Base-by-base conservation (phyloP, 345 rosid species). In the Diplotaxis tenuifolia region DNA sequence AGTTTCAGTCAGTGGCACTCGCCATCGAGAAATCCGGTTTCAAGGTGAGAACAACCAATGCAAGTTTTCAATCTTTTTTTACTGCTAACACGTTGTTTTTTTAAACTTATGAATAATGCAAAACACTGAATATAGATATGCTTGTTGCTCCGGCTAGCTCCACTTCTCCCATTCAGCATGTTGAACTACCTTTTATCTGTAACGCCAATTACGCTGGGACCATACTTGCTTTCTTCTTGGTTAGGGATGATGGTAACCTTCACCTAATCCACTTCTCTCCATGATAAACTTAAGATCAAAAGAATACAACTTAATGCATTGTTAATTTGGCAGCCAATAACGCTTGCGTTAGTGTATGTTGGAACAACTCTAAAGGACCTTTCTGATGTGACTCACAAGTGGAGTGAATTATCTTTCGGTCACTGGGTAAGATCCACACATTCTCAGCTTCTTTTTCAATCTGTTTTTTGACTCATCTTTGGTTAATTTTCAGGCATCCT, bases 331-430 rank as follows among this genome's bases (percentile, higher is more conserved):
- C 91, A 95, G 99, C 99, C 99, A 34, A 88, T 95, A 80, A 95
- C 99, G 11, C 84, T 95, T 68, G 96, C 85, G 6, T 78, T 95
- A 66, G 99, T 95, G 27, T 95, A 95, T 62, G 82, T 80, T 62
- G 99, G 99, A 80, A 95, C 99, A 55, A 95, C 99, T 54, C 88
- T 95, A 27, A 95, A 95, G 82, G 98, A 95, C 86, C 86, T 95
- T 75, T 95, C 99, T 75, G 99, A 95, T 72, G 99, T 95, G 77
- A 95, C 98, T 8, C 97, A 92, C 85, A 94, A 94, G 19, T 95
- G 99, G 99, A 86, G 87, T 36, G 94, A 86, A 42, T 84, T 95
- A 80, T 95, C 99, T 34, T 74, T 83, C 40, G 68, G 93, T 59
- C 96, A 93, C 60, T 95, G 96, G 99, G 99, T 92, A 83, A 86